These are phyloP conservation scores for Magnolia changhungtana DNA, from an alignment of 164 flowering plant genomes.

Conservation along the genomic window DNA sequence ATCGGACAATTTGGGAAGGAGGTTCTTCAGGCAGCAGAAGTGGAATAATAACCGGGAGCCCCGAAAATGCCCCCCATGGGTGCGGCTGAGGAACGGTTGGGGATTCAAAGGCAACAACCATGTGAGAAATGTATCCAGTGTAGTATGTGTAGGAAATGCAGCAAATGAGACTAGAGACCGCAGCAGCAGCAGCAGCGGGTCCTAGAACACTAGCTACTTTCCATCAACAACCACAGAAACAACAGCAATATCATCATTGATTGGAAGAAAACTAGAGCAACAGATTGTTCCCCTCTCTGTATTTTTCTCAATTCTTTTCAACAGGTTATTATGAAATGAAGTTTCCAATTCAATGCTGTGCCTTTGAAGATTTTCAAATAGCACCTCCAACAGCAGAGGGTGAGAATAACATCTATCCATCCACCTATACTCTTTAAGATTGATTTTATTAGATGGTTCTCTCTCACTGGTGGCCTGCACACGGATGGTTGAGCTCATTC, in stretches of 20 bases:
- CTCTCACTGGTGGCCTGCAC: too few species aligned
- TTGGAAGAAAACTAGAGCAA: conserved; percentile 21
- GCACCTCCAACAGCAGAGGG: neutral
- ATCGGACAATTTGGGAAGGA: conserved; percentile 46
- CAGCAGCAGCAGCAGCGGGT: conserved; percentile 17
- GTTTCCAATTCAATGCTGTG: neutral
- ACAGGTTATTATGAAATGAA: neutral
- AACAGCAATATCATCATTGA: conserved; percentile 33
- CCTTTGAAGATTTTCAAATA: neutral
- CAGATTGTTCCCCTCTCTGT: conserved; percentile 1
- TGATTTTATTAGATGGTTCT: too few species aligned
- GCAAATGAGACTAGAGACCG: conserved; percentile 22
- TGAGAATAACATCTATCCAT: neutral
- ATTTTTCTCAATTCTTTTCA: conserved; percentile 4
- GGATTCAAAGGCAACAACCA: conserved; percentile 32
- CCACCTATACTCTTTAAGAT: too few species aligned
- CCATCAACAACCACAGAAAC: conserved; percentile 23
- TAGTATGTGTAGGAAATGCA: conserved; percentile 24
- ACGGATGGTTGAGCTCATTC: too few species aligned
- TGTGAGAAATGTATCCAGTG: conserved; percentile 22
- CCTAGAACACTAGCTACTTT: conserved; percentile 17
- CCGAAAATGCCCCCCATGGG: conserved; percentile 37
- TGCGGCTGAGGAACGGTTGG: conserved; percentile 42
- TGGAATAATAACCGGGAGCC: conserved; percentile 27
- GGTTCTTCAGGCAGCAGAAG: conserved; percentile 66